Base-by-base conservation (phyloP, 306 rosid genomes). In the Trifolium pratense region DNA sequence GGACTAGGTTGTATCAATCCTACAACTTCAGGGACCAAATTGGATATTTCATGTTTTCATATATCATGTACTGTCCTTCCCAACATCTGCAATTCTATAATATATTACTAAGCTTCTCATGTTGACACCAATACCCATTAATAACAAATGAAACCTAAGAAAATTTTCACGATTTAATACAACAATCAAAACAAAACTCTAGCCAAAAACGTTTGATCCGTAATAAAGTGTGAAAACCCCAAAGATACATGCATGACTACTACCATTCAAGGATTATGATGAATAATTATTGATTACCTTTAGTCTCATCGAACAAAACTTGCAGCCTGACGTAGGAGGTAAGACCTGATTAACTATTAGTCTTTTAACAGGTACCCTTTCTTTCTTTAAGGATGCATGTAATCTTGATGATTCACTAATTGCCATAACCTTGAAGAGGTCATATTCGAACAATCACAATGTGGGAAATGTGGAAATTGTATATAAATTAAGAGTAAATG, bases 371-470 rank as follows among this genome's bases (percentile, higher is more conserved):
- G 97, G 88, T 60, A 89, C 89, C 10, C 61, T 73, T 82, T 89
- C 96, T 76, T 89, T 92, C 88, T 79, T 85, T 76, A 92, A 86
- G 45, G 97, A 90, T 70, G 91, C 89, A 37, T 71, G 92, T 79
- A 92, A 78, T 80, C 97, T 88, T 70, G 97, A 90, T 17, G 97
- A 92, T 75, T 92, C 97, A 61, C 78, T 85, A 36, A 92, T 82
- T 7, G 97, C 96, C 96, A 89, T 92, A 20, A 92, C 93, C 97
- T 92, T 72, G 26, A 39, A 18, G 81, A 45, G 60, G 26, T 29
- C 23, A 62, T 42, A 52, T 26, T 40, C 73, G 58, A n/a, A 71
- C 17, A 26, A 68, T 70, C 83, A 82, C 49, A 42, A 75, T n/a
- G 65, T 23, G 68, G 65, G 60, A 37, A 59, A 61, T 40, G 74